Evolutionary conservation across 306 rosid genomes (phyloP).

Genomic region (Sphenostylis stenocarpa): DNA sequence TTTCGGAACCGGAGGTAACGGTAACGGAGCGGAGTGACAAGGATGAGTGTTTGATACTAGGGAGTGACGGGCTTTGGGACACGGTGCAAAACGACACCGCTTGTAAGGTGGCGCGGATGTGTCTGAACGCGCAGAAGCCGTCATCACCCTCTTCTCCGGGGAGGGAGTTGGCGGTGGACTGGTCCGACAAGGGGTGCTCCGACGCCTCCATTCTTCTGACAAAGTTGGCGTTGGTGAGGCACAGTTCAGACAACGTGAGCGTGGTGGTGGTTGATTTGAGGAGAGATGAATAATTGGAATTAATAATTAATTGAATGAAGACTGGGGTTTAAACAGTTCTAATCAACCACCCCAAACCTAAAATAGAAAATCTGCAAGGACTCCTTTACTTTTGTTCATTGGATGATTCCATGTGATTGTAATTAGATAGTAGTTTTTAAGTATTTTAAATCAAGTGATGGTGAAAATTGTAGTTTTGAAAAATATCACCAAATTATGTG

Average conservation of each 20-base stretch:
- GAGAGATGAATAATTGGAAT: conserved; percentile 21
- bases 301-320: not conserved
- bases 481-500: not conserved
- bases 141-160: conserved; percentile 35
- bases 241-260: conserved; percentile 73
- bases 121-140: conserved; percentile 48
- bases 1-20: conserved; percentile 77
- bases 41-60: conserved; percentile 75
- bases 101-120: conserved; percentile 61
- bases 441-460: not conserved
- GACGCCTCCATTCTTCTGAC: conserved; percentile 72
- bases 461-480: not conserved
- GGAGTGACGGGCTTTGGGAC: conserved; percentile 89
- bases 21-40: conserved; percentile 56
- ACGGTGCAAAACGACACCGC: conserved; percentile 73
- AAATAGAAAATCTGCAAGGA: not conserved
- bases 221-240: conserved; percentile 76
- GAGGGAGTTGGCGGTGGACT: conserved; percentile 29
- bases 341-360: conserved; percentile 29
- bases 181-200: conserved; percentile 66
- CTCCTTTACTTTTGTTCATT: too few species aligned
- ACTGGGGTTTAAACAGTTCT: too few species aligned
- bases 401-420: conserved; percentile 33
- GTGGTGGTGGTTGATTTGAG: conserved; percentile 79
- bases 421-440: not conserved